phyloP scores from a whole-genome alignment of 2,329 filamentous ascomycete genomes.

The Orbilia ellipsospora region DNA sequence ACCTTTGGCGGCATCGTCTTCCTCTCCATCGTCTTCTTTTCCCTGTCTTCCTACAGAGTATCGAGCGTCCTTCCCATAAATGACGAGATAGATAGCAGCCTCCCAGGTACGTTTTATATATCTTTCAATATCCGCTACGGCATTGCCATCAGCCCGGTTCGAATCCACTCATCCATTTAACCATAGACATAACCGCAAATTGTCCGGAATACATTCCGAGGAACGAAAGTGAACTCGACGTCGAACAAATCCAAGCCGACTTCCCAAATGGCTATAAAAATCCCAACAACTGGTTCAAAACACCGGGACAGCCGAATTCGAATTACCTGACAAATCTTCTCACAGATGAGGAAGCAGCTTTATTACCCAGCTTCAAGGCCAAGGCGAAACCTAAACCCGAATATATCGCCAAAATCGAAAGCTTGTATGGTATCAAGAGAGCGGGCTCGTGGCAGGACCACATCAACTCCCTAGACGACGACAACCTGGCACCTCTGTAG shows the following conservation, averaged over 20 bases:
- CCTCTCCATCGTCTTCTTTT: conserved; percentile 31
- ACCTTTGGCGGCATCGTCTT: conserved; percentile 29
- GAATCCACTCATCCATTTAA: too few species aligned
- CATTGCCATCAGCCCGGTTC: too few species aligned
- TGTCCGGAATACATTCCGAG: neutral
- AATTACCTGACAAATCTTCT: conserved; percentile 9
- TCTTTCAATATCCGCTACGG: too few species aligned
- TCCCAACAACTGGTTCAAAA: conserved; percentile 45
- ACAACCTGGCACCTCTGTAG: conserved; percentile 39
- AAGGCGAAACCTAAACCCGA: conserved; percentile 2
- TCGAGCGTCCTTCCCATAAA: conserved; percentile 29
- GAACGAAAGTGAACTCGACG: conserved; percentile 24
- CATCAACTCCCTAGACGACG: conserved; percentile 38
- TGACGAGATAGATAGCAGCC: neutral
- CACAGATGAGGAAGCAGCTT: conserved; percentile 20
- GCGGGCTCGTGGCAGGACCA: conserved; percentile 49
- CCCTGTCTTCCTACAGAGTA: conserved; percentile 29
- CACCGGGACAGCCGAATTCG: conserved; percentile 22
- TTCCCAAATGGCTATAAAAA: conserved; percentile 43
- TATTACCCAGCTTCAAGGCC: conserved; percentile 14
- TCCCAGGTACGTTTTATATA: too few species aligned
- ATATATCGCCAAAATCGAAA: conserved; percentile 26
- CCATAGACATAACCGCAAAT: too few species aligned
- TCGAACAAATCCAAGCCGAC: conserved; percentile 51
- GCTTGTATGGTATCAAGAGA: conserved; percentile 46